These are phyloP conservation scores for Daldinia childiae DNA, from an alignment of 495 filamentous ascomycete species.

Conservation along the genomic window DNA sequence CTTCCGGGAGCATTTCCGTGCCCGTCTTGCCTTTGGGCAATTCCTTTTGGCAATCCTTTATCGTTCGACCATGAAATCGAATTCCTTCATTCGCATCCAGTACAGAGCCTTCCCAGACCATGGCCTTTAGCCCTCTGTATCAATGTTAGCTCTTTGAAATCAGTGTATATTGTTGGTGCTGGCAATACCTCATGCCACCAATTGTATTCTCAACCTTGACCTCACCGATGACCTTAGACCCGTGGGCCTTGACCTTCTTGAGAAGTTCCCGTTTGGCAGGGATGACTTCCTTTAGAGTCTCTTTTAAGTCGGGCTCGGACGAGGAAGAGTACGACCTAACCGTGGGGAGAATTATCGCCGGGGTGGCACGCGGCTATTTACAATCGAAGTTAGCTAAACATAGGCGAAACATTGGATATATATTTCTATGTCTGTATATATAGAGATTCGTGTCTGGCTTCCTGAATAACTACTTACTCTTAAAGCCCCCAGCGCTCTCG, in stretches of 20 bases:
- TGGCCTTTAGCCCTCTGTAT: constrained; percentile 81
- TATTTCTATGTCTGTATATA: not conserved
- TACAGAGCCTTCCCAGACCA: constrained; percentile 99
- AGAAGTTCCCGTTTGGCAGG: constrained; percentile 92
- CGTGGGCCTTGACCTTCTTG: constrained; percentile 87
- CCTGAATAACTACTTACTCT: constrained; percentile 55
- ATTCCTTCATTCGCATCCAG: constrained; percentile 97
- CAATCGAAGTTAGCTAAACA: not conserved
- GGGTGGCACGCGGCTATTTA: constrained; percentile 49
- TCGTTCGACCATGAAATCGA: constrained; percentile 95
- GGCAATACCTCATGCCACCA: constrained; percentile 82
- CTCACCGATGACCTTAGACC: constrained; percentile 85
- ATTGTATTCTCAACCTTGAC: constrained; percentile 93
- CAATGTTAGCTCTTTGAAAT: constrained; percentile 9
- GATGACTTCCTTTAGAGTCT: constrained; percentile 80
- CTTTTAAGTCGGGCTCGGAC: constrained; percentile 87
- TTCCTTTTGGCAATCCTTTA: constrained; percentile 95
- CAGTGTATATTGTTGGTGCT: no score
- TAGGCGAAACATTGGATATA: not conserved
- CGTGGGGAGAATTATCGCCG: constrained; percentile 39
- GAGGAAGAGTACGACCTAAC: constrained; percentile 70
- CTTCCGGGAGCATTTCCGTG: constrained; percentile 98
- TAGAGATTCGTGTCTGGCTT: not conserved
- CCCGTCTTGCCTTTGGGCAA: constrained; percentile 92
- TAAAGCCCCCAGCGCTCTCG: constrained; percentile 57